phyloP scores from a whole-genome alignment of 1,284 basidiomycete genomes.

The Serendipita sp. region DNA sequence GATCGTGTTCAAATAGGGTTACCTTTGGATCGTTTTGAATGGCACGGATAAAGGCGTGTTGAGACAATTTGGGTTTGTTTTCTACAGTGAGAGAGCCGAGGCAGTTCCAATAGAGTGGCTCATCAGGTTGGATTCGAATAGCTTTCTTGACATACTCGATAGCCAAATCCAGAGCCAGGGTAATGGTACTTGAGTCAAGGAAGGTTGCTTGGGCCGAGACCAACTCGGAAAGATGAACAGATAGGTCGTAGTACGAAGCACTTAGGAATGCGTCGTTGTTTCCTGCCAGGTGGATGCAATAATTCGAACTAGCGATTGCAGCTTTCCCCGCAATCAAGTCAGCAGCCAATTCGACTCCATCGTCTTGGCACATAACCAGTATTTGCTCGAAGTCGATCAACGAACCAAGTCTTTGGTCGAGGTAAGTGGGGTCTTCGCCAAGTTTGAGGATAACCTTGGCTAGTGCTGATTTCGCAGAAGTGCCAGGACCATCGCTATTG shows the following conservation, averaged over 20 bases:
- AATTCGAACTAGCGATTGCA: conserved; percentile 58
- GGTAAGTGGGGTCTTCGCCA: conserved; percentile 25
- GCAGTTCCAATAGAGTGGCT: conserved; percentile 70
- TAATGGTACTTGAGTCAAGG: conserved; percentile 21
- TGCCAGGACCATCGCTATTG: conserved; percentile 27
- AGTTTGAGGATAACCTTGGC: conserved; percentile 23
- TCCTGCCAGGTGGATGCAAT: conserved; percentile 55
- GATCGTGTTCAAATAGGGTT: conserved; percentile 1
- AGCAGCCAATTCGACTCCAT: not conserved
- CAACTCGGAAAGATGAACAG: conserved; percentile 49
- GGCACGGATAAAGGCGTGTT: conserved; percentile 86
- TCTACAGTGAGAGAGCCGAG: conserved; percentile 65
- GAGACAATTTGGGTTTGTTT: conserved; percentile 56
- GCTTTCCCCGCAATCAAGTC: conserved; percentile 27
- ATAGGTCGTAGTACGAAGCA: conserved; percentile 68
- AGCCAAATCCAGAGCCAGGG: conserved; percentile 35
- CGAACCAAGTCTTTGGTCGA: conserved; percentile 23
- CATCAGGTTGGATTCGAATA: conserved; percentile 58
- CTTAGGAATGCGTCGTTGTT: conserved; percentile 42
- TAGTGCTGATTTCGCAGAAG: conserved; percentile 25
- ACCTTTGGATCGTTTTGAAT: conserved; percentile 76
- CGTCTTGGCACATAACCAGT: not conserved
- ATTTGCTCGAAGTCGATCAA: not conserved
- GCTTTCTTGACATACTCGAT: conserved; percentile 59
- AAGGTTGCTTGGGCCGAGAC: conserved; percentile 15